Evolutionary conservation across 495 filamentous ascomycete genomes (phyloP), one percentile per base, ranked within the genome.

Genomic region (Zalerion maritima): DNA sequence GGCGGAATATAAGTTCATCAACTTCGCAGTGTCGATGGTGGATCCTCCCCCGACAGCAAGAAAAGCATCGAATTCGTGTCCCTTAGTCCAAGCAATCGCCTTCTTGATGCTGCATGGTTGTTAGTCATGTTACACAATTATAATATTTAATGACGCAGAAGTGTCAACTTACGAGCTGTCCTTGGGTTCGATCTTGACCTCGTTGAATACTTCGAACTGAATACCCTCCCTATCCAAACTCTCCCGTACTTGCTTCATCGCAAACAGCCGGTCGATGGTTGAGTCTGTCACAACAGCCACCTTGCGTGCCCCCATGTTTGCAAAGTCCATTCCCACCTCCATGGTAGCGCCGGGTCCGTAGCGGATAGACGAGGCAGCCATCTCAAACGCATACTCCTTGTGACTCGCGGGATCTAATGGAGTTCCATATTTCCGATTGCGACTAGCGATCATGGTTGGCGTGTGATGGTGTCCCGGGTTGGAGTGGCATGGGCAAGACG

Each of bases 261-360:
- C 85, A 49, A 79, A 65, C 32, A 97, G 58, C 44, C 78, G 71
- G 40, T 62, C 54, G 6, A 97, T 81, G 20, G 67, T 92, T 26
- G 50, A 47, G 47, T 97, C 89, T 26, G 89, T 96, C 12, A 97
- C 84, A 14, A 97, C 74, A 45, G 81, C 79, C 20, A 97, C 86
- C 18, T 73, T 72, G 57, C 81, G 81, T 2, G 75, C 70, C 10
- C 77, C 75, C 68, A 97, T 71, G 48, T 96, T 97, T 54, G 70
- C 70, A 42, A 97, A 76, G 53, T 97, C 89, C 89, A 97, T 97
- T 36, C 89, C 89, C n/a, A 96, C 85, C 55, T 97, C 89, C 50
- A 79, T 76, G 9, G 89, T 97, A n/a, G 73, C 75, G 3, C 89
- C 89, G 0, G 81, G 79, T 0, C 89, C 89, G 42, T 94, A 97